These are phyloP conservation scores for Acer saccharum DNA, from an alignment of 345 rosid species.

Conservation along the genomic window DNA sequence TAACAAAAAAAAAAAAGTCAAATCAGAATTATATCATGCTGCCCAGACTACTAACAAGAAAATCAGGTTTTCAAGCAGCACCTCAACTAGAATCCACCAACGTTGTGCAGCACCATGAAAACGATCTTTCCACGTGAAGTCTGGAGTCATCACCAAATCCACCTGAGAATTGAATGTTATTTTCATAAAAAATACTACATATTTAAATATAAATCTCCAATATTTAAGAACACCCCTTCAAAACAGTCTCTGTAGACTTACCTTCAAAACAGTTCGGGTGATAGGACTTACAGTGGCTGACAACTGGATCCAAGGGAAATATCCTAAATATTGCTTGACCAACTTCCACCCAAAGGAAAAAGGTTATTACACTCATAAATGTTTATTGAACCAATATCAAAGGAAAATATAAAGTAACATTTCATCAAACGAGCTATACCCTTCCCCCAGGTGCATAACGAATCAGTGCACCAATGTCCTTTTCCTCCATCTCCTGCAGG, in stretches of 20 bases:
- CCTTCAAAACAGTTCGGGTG: conserved; percentile 98
- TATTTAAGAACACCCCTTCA: background rate
- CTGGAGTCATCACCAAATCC: conserved; percentile 84
- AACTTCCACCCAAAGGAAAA: conserved; percentile 46
- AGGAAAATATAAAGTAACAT: conserved; percentile 6
- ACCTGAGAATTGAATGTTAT: conserved; percentile 49
- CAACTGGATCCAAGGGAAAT: conserved; percentile 80
- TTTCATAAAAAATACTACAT: background rate
- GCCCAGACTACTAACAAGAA: conserved; percentile 6
- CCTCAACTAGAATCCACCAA: conserved; percentile 99
- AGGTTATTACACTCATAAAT: background rate
- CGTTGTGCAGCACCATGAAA: conserved; percentile 89
- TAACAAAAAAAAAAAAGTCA: background rate
- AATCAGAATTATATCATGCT: background rate
- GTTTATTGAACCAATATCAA: conserved; percentile 1
- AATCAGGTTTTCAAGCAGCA: conserved; percentile 26
- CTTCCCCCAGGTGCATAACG: conserved; percentile 94
- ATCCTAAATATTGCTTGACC: conserved; percentile 86
- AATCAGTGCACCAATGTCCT: conserved; percentile 87
- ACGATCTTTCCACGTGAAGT: conserved; percentile 90
- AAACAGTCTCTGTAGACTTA: conserved; percentile 25
- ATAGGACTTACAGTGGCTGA: conserved; percentile 93
- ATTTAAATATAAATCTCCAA: background rate
- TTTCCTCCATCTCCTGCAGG: conserved; percentile 92
- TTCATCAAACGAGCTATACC: conserved; percentile 37